Base-by-base conservation (phyloP, 2,329 filamentous ascomycete genomes). In the Penicillium sp. region DNA sequence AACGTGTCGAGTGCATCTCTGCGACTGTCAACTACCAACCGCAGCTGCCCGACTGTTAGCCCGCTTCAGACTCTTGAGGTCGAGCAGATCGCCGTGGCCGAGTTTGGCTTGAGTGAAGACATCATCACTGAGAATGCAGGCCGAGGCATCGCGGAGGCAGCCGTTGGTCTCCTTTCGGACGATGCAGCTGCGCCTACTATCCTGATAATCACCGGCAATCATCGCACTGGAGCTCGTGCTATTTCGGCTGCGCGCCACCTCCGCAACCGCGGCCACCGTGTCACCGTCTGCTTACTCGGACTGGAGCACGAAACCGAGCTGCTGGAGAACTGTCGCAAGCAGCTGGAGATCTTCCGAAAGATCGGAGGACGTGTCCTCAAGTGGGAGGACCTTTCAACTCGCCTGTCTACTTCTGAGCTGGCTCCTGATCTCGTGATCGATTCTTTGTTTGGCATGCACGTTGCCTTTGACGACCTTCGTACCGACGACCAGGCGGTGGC, bases 111-210 rank as follows among this genome's bases (percentile, higher is more conserved):
- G 43, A 89, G 87, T 0, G 90, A 95, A 68, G 90, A 94, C 48
- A 86, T 96, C 71, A 90, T 97, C 77, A 86, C 90, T 0, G 94
- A 97, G 67, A 96, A 93, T 67, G 89, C 92, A 1, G 93, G 89
- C 16, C 85, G 93, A 24, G 89, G 90, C 41, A 89, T 97, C 56
- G 91, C 92, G 4, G 88, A 96, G 72, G 72, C 71, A 21, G 87
- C 92, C 26, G 86, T 90, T 0, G 79, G 95, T 49, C 81, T 79
- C 45, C 83, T 89, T 10, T 76, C 95, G 42, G 79, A 79, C 46
- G 73, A 76, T 45, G 74, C 78, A 34, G 72, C 77, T 15, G 74
- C 79, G 28, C 80, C 82, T 0, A 81, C 84, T 6, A 78, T 87
- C 45, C 85, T 95, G 21, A 84, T 97, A 6, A 79, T 97, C n/a